Conservation (phyloP, 176 grass and related monocot species). For the Rhynchospora breviuscula region DNA sequence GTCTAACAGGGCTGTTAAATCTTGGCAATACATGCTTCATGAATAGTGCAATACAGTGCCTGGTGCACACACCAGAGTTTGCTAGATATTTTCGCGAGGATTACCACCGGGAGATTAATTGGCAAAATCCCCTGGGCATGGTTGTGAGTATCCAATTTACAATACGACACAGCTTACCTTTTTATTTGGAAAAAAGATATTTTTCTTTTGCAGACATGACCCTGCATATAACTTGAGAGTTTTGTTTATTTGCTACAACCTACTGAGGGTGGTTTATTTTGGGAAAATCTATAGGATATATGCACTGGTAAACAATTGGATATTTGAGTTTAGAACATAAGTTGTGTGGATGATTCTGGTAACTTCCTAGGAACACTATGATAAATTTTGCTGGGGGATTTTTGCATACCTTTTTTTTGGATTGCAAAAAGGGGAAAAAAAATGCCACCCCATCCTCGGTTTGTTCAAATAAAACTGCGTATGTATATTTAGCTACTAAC, state of each 20-base stretch:
- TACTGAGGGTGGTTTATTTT: neutral
- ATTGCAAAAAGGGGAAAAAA: neutral
- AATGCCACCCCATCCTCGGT: neutral
- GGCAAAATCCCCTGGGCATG: conserved; percentile 91
- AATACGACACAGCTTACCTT: neutral
- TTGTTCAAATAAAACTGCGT: neutral
- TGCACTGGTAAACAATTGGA: neutral
- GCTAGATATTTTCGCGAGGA: conserved; percentile 96
- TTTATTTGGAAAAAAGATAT: neutral
- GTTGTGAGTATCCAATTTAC: conserved; percentile 73
- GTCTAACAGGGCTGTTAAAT: conserved; percentile 86
- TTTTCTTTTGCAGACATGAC: neutral
- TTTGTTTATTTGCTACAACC: neutral
- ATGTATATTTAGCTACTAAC: neutral
- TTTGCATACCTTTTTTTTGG: neutral
- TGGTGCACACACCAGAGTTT: conserved; percentile 96
- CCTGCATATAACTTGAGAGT: neutral
- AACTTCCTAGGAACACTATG: neutral
- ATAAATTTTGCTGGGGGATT: neutral
- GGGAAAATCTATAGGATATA: neutral
- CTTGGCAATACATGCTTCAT: conserved; percentile 99
- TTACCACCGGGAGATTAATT: conserved; percentile 95
- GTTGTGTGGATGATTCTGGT: neutral
- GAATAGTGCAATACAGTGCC: conserved; percentile 97
- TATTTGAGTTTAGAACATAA: neutral